Evolutionary conservation across 305 asterid genomes (phyloP).

Genomic region (Fraxinus xanthoxyloides): DNA sequence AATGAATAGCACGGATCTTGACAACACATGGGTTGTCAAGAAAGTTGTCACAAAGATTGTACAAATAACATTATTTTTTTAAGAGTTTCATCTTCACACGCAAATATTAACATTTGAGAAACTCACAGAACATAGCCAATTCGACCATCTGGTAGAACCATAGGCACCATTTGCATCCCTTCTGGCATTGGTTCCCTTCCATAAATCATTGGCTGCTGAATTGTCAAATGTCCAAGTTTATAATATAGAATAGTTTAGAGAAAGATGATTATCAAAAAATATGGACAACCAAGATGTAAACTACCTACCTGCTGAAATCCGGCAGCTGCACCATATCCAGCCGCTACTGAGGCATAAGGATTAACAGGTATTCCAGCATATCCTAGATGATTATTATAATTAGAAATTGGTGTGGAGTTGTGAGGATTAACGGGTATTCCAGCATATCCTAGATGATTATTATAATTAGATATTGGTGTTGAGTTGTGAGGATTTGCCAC

Average conservation of each 20-base stretch:
- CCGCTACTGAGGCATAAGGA: slow-evolving; percentile 62
- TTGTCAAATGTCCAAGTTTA: not conserved
- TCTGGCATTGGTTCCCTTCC: slow-evolving; percentile 96
- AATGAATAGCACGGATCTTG: too few relatives aligned
- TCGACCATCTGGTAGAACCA: slow-evolving; percentile 98
- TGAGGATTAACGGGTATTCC: slow-evolving; percentile 73
- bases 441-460: slow-evolving; percentile 77
- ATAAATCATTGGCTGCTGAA: slow-evolving; percentile 82
- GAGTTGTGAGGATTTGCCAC: slow-evolving; percentile 52
- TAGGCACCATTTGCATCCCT: slow-evolving; percentile 99
- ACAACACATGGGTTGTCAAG: too few relatives aligned
- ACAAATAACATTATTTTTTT: too few relatives aligned
- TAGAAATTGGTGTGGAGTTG: slow-evolving; percentile 48
- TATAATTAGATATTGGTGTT: slow-evolving; percentile 57
- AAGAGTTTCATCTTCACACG: not conserved
- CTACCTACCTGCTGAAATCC: slow-evolving; percentile 95
- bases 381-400: slow-evolving; percentile 79
- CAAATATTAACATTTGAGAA: slow-evolving; percentile 11
- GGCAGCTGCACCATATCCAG: slow-evolving; percentile 68
- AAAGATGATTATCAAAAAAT: not conserved
- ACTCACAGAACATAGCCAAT: slow-evolving; percentile 97
- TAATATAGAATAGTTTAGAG: slow-evolving; percentile 12
- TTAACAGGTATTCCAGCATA: slow-evolving; percentile 69
- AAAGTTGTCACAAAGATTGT: too few relatives aligned
- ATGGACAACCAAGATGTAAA: not conserved